These are phyloP conservation scores for Salix brachista DNA, from an alignment of 345 rosid species.

Conservation along the genomic window DNA sequence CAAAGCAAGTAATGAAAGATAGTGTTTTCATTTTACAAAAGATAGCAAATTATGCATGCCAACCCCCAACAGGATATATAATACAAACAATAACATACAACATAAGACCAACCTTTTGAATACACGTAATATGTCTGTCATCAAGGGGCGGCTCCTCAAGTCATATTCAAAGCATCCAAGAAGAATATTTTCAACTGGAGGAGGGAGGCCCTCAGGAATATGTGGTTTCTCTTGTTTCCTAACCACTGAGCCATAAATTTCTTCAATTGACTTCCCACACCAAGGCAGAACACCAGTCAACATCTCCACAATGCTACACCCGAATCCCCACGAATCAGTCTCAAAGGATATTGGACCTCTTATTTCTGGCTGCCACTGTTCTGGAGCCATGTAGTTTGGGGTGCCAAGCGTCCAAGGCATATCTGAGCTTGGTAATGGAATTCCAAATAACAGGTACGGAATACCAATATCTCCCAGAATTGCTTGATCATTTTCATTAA, in stretches of 20 bases:
- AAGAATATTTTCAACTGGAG: constrained; percentile 62
- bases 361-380: constrained; percentile 88
- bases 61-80: not conserved
- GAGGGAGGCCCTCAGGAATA: constrained; percentile 72
- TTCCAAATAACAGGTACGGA: constrained; percentile 67
- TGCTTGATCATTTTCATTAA: constrained; percentile 59
- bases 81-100: not conserved
- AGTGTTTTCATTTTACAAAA: not conserved
- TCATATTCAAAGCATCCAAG: constrained; percentile 86
- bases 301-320: constrained; percentile 90
- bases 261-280: constrained; percentile 61
- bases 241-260: constrained; percentile 64
- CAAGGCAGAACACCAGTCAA: constrained; percentile 80
- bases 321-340: constrained; percentile 96
- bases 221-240: constrained; percentile 64
- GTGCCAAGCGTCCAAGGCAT: constrained; percentile 69
- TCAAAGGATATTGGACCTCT: constrained; percentile 84
- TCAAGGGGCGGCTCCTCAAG: constrained; percentile 78
- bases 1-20: not conserved
- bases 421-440: constrained; percentile 62
- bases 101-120: constrained; percentile 54
- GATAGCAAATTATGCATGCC: not conserved
- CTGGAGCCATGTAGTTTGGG: constrained; percentile 98
- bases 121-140: constrained; percentile 63
- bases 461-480: constrained; percentile 77